Base-by-base conservation (phyloP, 2,329 filamentous ascomycete species). In the Aspergillus intermedius region DNA sequence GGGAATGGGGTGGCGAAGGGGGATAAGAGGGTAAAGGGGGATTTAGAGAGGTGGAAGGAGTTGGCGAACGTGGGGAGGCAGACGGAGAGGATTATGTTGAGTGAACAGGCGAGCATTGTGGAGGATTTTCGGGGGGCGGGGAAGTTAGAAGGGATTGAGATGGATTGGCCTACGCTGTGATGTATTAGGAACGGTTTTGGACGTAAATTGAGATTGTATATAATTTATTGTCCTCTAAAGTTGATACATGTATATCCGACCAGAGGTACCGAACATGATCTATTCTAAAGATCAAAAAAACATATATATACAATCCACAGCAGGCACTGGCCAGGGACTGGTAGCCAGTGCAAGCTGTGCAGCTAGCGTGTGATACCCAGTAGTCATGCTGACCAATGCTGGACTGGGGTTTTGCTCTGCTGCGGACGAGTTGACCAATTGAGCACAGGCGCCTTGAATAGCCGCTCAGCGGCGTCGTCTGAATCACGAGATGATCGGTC, bases 31-130 rank as follows among this genome's bases (percentile, higher is more conserved):
- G 76, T 79, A 17, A 55, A 61, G 1, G 61, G 72, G 9, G 77
- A 79, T 55, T 65, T 82, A 9, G 69, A 73, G 47, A 63, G 77
- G 13, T 82, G 78, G 79, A 44, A 69, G 70, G 54, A 62, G 69
- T 22, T 82, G 75, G 79, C 76, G 0, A 72, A 67, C 40, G 60
- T 79, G 2, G 79, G 78, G 5, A 70, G 55, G 1, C 77, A 80
- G 59, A 68, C 67, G 0, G 77, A 80, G 40, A 63, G 79, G 12
- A 64, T 74, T 9, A 67, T 81, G 61, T 54, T 82, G 53, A 73
- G 71, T 32, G 77, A 82, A 58, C 77, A 82, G 60, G 79, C 76
- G 10, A 63, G 74, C 49, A 72, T 80, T 41, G 41, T 74, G 44
- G 73, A 79, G 60, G 67, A 63, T 10, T 81, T 77, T 55, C 72